A percentile compares a stretch with the other conserved stretches of the same genome.
These are phyloP conservation scores for Aspergillus texensis DNA, from an alignment of 2,329 filamentous ascomycete species.

Conservation along the genomic window DNA sequence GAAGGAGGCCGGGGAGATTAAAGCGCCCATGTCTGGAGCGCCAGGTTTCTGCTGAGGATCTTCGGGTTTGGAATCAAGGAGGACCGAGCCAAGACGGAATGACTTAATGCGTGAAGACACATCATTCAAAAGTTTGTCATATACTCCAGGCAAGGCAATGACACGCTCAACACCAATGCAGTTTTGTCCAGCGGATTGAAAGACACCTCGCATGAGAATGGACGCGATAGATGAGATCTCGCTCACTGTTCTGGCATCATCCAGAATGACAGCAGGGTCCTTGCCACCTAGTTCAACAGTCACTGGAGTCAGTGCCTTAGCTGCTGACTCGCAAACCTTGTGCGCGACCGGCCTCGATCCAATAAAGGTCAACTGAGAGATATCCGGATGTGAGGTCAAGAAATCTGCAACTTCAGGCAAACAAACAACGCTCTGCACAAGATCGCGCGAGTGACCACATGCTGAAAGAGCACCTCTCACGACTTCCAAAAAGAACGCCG, in stretches of 20 bases:
- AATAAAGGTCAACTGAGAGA: constrained; percentile 94
- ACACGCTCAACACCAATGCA: constrained; percentile 97
- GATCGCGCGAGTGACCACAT: constrained; percentile 78
- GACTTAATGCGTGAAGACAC: constrained; percentile 74
- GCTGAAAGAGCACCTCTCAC: constrained; percentile 76
- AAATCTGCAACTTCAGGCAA: constrained; percentile 81
- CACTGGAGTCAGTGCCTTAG: constrained; percentile 82
- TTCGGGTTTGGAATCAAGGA: constrained; percentile 50
- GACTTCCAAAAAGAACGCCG: constrained; percentile 77
- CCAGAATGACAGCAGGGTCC: constrained; percentile 86
- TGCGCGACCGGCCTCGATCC: constrained; percentile 85
- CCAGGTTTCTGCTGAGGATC: constrained; percentile 23
- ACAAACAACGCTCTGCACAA: constrained; percentile 84
- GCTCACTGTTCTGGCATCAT: constrained; percentile 64
- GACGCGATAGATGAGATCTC: constrained; percentile 73
- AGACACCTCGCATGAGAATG: constrained; percentile 86
- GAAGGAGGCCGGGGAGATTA: constrained; percentile 81
- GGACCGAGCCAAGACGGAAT: constrained; percentile 73
- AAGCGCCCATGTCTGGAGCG: constrained; percentile 76
- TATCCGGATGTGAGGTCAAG: constrained; percentile 80
- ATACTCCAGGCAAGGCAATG: constrained; percentile 75
- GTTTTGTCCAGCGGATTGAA: constrained; percentile 95
- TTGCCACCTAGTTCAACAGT: constrained; percentile 94
- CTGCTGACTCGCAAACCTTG: constrained; percentile 82
- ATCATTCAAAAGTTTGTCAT: constrained; percentile 69